Conservation (phyloP, 1,284 basidiomycete species). For the Puccinia novopanici region DNA sequence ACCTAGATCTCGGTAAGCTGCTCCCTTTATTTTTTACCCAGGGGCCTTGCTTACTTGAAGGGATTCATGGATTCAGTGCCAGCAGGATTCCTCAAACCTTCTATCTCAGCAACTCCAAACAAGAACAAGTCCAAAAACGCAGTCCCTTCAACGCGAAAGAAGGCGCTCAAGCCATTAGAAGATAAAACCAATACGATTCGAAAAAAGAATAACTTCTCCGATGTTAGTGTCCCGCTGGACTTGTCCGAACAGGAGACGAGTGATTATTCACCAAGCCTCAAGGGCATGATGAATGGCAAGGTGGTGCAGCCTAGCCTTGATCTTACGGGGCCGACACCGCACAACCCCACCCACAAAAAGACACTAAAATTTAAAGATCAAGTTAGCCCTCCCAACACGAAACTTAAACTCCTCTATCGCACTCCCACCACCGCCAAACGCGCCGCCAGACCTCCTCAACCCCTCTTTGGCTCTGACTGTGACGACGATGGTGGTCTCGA, state of each 20-base stretch:
- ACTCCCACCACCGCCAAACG: slow-evolving; percentile 11
- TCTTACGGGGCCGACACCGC: neutral
- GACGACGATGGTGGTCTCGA: neutral
- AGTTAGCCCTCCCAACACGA: neutral
- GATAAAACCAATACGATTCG: slow-evolving; percentile 14
- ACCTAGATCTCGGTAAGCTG: neutral
- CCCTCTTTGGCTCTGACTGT: neutral
- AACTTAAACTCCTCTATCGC: neutral
- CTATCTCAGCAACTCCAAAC: slow-evolving; percentile 16
- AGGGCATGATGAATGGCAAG: neutral
- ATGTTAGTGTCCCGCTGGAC: neutral
- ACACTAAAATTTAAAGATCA: neutral
- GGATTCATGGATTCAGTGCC: neutral
- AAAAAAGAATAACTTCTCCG: neutral
- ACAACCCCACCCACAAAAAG: neutral
- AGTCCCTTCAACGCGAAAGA: slow-evolving; percentile 4
- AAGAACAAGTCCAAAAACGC: neutral
- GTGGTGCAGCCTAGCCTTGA: neutral
- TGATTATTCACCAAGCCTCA: neutral
- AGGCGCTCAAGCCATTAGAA: neutral
- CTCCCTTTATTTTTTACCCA: neutral
- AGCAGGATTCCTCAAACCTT: neutral
- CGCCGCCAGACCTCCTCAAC: neutral
- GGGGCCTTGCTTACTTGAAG: neutral
- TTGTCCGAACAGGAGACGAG: neutral